phyloP scores from a whole-genome alignment of 2,329 filamentous ascomycete genomes.

The Ascochyta rabiei region DNA sequence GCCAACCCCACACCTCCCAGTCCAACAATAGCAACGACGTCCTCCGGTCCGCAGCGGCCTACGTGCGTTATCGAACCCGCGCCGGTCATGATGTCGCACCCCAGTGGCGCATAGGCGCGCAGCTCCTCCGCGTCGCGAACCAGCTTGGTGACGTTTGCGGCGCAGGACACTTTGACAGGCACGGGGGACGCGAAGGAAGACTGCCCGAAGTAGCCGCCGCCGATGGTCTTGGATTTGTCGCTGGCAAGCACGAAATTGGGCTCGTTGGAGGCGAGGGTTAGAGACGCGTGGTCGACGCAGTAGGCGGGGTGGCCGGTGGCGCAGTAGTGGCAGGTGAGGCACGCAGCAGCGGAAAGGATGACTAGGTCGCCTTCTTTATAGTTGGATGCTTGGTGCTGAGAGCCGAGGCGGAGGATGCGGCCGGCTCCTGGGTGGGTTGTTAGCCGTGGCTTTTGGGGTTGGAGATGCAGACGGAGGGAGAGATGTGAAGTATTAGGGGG shows the following conservation, averaged over 20 bases:
- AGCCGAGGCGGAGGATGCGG: slow-evolving; percentile 55
- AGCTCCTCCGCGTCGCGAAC: slow-evolving; percentile 48
- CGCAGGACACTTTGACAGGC: slow-evolving; percentile 49
- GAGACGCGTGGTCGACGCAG: slow-evolving; percentile 51
- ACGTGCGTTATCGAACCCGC: slow-evolving; percentile 51
- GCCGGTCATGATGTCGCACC: slow-evolving; percentile 56
- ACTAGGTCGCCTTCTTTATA: slow-evolving; percentile 55
- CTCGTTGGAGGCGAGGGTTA: slow-evolving; percentile 36
- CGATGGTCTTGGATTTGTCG: slow-evolving; percentile 28
- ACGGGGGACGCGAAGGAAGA: slow-evolving; percentile 52
- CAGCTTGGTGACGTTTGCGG: slow-evolving; percentile 53
- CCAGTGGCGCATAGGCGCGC: slow-evolving; percentile 53
- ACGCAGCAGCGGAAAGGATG: slow-evolving; percentile 56
- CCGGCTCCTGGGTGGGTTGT: slow-evolving; percentile 49
- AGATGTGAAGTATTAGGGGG: too few species aligned
- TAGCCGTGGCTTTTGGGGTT: not conserved
- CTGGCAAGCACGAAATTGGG: slow-evolving; percentile 52
- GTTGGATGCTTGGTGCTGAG: slow-evolving; percentile 41
- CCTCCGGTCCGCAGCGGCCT: slow-evolving; percentile 41
- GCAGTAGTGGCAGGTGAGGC: slow-evolving; percentile 56
- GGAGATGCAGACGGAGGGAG: too few species aligned
- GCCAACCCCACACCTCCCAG: slow-evolving; percentile 55
- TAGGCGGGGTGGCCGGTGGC: slow-evolving; percentile 53
- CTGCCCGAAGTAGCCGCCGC: slow-evolving; percentile 58
- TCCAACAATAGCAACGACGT: slow-evolving; percentile 52